These are phyloP conservation scores for Saccharomyces mikatae DNA, from an alignment of 805 yeast genomes.

Conservation along the genomic window DNA sequence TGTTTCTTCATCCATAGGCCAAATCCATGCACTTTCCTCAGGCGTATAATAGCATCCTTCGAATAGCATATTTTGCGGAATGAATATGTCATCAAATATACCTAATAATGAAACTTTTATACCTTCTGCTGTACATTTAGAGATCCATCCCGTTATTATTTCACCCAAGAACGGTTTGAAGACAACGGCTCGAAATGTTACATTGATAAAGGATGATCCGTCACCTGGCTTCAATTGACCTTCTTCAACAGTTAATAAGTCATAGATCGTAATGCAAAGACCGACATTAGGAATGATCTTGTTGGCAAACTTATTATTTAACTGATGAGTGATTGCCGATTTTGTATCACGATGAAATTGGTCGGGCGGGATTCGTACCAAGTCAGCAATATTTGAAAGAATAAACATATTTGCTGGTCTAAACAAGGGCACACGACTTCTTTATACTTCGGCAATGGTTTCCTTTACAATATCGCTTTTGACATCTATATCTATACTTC, in stretches of 20 bases:
- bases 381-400: constrained; percentile 69
- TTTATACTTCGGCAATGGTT: not conserved
- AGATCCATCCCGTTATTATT: constrained; percentile 84
- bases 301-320: constrained; percentile 79
- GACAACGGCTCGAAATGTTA: constrained; percentile 64
- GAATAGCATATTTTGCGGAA: constrained; percentile 75
- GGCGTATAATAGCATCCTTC: constrained; percentile 61
- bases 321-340: constrained; percentile 68
- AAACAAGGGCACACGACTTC: not conserved
- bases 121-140: constrained; percentile 81
- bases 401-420: constrained; percentile 56
- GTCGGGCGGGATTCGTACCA: constrained; percentile 83
- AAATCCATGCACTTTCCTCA: constrained; percentile 90
- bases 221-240: constrained; percentile 91
- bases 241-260: constrained; percentile 70
- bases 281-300: constrained; percentile 80
- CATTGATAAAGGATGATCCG: constrained; percentile 76
- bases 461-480: not conserved
- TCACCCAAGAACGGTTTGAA: constrained; percentile 96
- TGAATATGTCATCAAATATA: constrained; percentile 85
- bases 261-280: constrained; percentile 77
- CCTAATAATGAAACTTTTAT: constrained; percentile 60
- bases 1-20: constrained; percentile 68
- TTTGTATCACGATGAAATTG: constrained; percentile 65
- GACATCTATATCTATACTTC: not conserved